These are phyloP conservation scores for Hordeum marinum DNA, from an alignment of 176 grass and related monocot species.

Conservation along the genomic window DNA sequence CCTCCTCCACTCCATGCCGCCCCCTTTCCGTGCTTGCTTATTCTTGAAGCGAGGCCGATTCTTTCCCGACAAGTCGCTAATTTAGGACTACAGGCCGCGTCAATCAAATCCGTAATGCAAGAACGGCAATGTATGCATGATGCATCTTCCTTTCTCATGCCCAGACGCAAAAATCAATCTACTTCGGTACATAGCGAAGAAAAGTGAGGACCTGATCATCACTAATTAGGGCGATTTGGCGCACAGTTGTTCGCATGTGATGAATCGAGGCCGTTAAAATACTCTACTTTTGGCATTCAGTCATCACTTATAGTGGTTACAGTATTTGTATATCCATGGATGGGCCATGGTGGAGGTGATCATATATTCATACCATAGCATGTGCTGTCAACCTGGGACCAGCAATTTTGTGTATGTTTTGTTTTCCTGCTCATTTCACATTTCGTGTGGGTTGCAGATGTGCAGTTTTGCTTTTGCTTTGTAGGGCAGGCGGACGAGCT, in stretches of 20 bases:
- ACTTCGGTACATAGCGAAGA: background rate
- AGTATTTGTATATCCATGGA: constrained; percentile 16
- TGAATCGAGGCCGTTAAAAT: background rate
- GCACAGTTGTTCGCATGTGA: background rate
- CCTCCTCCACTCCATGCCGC: background rate
- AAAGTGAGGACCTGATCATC: background rate
- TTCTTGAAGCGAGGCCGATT: background rate
- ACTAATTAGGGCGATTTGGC: background rate
- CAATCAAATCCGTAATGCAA: constrained; percentile 6
- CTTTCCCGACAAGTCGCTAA: background rate
- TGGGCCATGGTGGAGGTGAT: background rate
- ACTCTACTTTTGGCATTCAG: background rate
- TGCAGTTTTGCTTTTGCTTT: constrained; percentile 16
- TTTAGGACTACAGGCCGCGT: constrained; percentile 15
- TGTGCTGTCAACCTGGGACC: background rate
- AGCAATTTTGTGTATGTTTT: constrained; percentile 50
- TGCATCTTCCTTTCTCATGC: background rate
- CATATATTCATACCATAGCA: background rate
- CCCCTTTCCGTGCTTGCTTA: background rate
- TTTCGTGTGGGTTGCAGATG: background rate
- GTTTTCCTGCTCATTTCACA: background rate
- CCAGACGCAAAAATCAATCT: background rate
- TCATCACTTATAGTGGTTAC: constrained; percentile 3
- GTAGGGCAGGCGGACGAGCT: constrained; percentile 72
- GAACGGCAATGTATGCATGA: background rate